These are phyloP conservation scores for Pyricularia pennisetigena DNA, from an alignment of 2,329 filamentous ascomycete genomes.

Conservation along the genomic window DNA sequence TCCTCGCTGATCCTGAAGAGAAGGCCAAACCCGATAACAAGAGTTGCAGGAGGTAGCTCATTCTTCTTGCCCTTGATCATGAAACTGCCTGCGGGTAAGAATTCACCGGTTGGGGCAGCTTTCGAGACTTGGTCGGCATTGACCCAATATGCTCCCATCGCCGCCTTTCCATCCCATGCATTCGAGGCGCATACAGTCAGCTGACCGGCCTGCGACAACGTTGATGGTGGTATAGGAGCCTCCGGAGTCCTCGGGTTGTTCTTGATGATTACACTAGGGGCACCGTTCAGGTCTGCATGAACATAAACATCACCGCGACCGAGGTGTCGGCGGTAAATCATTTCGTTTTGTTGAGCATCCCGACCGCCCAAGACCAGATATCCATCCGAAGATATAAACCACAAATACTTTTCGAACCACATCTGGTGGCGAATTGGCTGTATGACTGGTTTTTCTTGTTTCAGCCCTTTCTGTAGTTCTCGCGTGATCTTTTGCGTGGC, in stretches of 20 bases:
- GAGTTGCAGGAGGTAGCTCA: slow-evolving; percentile 75
- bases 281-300: slow-evolving; percentile 79
- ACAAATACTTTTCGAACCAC: slow-evolving; percentile 97
- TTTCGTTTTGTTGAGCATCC: slow-evolving; percentile 82
- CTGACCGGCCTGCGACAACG: slow-evolving; percentile 80
- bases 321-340: slow-evolving; percentile 79
- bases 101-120: slow-evolving; percentile 69
- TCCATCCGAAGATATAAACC: slow-evolving; percentile 92
- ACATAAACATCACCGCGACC: slow-evolving; percentile 87
- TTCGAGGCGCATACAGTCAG: slow-evolving; percentile 75
- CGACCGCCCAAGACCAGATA: slow-evolving; percentile 86
- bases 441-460: slow-evolving; percentile 83
- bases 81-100: slow-evolving; percentile 69
- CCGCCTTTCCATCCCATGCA: slow-evolving; percentile 93
- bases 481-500: slow-evolving; percentile 81
- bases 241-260: slow-evolving; percentile 70
- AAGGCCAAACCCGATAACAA: slow-evolving; percentile 79
- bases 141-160: slow-evolving; percentile 96
- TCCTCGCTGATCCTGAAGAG: slow-evolving; percentile 85
- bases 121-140: slow-evolving; percentile 85
- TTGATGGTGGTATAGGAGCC: slow-evolving; percentile 84
- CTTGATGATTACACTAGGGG: slow-evolving; percentile 80
- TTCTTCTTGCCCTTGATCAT: slow-evolving; percentile 82
- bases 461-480: slow-evolving; percentile 78
- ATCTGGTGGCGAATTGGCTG: slow-evolving; percentile 73